Base-by-base conservation (phyloP, 2,329 filamentous ascomycete species). In the Sarocladium oryzae region DNA sequence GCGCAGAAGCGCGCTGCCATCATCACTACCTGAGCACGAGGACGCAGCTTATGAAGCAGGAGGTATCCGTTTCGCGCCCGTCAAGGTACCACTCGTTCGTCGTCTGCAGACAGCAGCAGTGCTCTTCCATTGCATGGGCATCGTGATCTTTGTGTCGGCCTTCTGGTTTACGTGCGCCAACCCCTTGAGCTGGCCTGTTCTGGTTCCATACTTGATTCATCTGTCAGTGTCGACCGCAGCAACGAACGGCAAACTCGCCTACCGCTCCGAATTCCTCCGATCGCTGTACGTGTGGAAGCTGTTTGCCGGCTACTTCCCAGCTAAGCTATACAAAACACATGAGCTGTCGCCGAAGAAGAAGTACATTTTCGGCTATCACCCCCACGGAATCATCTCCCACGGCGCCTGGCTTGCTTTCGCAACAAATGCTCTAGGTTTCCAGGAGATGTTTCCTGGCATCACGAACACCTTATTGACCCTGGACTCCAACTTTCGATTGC, bases 311-410 rank as follows among this genome's bases (percentile, higher is more conserved):
- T 99, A 97, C 72, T 99, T 95, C 63, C 93, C 93, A 3, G 89
- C 90, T 45, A 81, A 80, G 52, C 77, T 99, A 35, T 90, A 97
- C 71, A 89, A 93, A 57, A 93, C 89, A 3, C 79, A 86, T 57
- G 78, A 85, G 52, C 79, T 99, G 6, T 80, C 87, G 20, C 79
- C 89, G 0, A 89, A 86, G 1, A 78, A 90, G 56, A 96, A 95
- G 69, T 99, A 97, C 71, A 90, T 99, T 56, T 90, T 99, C 61
- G 92, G 92, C 40, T 97, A 97, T 67, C 93, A 97, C 61, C 93
- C 93, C 0, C 93, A 99, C 64, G 92, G 93, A 21, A 97, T 99
- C 67, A 96, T 99, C 62, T 93, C 88, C 4, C 89, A 96, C 60
- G 93, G 92, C n/a, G 92, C 91, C 0, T 96, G 92, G 71, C 88